These are phyloP conservation scores for Xylaria sp. DNA, from an alignment of 2,329 filamentous ascomycete species.

Conservation along the genomic window DNA sequence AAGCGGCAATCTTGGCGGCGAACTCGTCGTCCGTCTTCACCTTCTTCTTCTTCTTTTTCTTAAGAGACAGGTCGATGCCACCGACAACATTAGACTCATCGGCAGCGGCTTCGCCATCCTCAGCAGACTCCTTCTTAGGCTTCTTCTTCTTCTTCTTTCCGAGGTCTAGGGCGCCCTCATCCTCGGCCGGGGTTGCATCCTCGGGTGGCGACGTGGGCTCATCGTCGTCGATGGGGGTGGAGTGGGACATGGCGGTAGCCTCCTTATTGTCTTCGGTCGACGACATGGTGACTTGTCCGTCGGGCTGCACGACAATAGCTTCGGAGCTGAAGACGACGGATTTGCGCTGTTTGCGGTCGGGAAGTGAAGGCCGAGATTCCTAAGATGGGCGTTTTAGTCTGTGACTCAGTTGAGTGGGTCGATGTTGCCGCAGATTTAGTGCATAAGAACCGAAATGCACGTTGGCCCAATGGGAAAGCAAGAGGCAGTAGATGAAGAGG, in stretches of 20 bases:
- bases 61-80: constrained; percentile 72
- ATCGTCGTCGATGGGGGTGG: constrained; percentile 44
- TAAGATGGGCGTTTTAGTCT: constrained; percentile 20
- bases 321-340: constrained; percentile 93
- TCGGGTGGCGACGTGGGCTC: constrained; percentile 43
- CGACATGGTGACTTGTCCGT: constrained; percentile 82
- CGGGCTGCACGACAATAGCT: constrained; percentile 83
- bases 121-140: constrained; percentile 58
- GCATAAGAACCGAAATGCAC: constrained; percentile 1
- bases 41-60: constrained; percentile 75
- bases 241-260: constrained; percentile 74
- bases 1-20: constrained; percentile 65
- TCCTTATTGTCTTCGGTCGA: constrained; percentile 77
- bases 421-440: background rate
- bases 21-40: constrained; percentile 54
- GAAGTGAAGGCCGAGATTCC: constrained; percentile 38
- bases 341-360: constrained; percentile 79
- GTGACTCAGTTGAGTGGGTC: background rate
- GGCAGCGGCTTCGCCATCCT: constrained; percentile 55
- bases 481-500: constrained; percentile 3
- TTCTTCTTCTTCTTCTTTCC: constrained; percentile 72
- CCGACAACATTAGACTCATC: constrained; percentile 62
- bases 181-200: constrained; percentile 53
- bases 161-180: constrained; percentile 67
- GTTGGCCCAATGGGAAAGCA: constrained; percentile 4